Base-by-base conservation (phyloP, 2,329 filamentous ascomycete genomes). In the Capronia americana region DNA sequence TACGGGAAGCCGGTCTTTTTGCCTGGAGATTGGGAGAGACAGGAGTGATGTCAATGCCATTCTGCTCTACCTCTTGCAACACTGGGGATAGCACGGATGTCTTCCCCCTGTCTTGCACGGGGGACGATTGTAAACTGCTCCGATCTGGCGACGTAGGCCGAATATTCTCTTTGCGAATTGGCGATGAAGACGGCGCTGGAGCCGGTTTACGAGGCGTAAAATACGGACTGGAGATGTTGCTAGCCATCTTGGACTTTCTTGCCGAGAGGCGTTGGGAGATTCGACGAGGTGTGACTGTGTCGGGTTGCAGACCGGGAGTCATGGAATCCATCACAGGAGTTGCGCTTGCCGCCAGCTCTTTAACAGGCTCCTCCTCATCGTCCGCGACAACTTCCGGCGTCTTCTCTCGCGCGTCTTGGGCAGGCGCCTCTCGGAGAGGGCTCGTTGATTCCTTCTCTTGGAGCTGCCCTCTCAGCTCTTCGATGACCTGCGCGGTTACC, bases 171-270 rank as follows among this genome's bases (percentile, higher is more conserved):
- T 68, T 62, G 14, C 50, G 41, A 41, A 41, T 20, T 28, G 51
- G 55, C 17, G 59, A 54, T 24, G 67, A 61, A 14, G 60, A 51
- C 17, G 61, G 6, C 12, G n/a, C 30, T 26, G 28, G 46, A 11
- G 58, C 38, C 24, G 59, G 32, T 20, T 66, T 70, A 38, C 64
- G 57, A 55, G 68, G 61, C 0, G 56, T 70, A 46, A 73, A 71
- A 54, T 69, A 72, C 17, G 67, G 70, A 48, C 70, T 73, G n/a
- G 64, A 69, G 12, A 72, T 53, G 44, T 64, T 62, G 24, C 48
- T 56, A n/a, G 69, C 28, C 57, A 69, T 63, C 23, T n/a, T 50
- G 28, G 68, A 58, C 26, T 67, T 69, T 46, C 46, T 64, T 26
- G 54, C 58, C 4, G 62, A 67, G 8, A 72, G 50, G 50, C 68